Conservation (phyloP, 257 asterid genomes). For the Solanum dulcamara region DNA sequence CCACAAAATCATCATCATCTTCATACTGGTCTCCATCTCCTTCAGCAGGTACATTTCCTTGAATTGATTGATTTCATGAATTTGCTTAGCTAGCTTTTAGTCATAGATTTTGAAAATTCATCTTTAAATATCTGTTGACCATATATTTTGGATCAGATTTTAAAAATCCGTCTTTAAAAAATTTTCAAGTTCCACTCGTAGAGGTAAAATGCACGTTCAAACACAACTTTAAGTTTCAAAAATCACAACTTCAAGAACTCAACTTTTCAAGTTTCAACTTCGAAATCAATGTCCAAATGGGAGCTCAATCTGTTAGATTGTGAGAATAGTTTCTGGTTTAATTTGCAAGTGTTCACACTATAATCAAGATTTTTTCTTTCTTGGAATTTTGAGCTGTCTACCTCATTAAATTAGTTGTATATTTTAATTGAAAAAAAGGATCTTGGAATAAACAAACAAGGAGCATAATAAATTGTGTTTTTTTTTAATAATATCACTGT, state of each 20-base stretch:
- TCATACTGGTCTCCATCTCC: conserved; percentile 40
- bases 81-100: neutral
- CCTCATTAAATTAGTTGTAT: conserved; percentile 1
- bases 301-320: neutral
- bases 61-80: neutral
- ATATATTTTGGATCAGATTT: neutral
- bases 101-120: neutral
- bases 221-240: neutral
- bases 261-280: neutral
- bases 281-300: neutral
- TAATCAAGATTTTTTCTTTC: neutral
- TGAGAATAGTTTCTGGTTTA: neutral
- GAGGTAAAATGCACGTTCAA: neutral
- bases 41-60: conserved; percentile 43
- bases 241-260: neutral
- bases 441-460: conserved; percentile 5
- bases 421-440: neutral
- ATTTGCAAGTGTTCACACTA: neutral
- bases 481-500: conserved; percentile 15
- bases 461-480: conserved; percentile 5
- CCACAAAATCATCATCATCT: conserved; percentile 48
- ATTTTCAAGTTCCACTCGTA: neutral
- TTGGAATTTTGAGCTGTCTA: conserved; percentile 18
- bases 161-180: neutral
- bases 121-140: neutral